A percentile compares a stretch with the other conserved stretches of the same genome.
Evolutionary conservation across 2,329 filamentous ascomycete genomes (phyloP).

Genomic region (Phialocephala subalpina): DNA sequence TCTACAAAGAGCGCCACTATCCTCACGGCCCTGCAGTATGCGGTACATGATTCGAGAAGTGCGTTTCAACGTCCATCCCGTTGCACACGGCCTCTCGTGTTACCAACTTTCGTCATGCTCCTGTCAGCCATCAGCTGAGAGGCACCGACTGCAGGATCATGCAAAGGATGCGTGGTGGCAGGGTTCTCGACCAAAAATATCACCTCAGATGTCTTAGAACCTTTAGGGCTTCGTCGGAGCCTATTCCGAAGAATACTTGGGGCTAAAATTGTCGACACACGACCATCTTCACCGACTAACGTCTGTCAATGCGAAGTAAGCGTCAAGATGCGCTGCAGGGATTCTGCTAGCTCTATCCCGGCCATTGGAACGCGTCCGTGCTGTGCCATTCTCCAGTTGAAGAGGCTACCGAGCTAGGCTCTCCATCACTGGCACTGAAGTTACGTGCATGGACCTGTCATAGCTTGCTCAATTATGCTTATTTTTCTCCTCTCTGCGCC

Average conservation of each 20-base stretch:
- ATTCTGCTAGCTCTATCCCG: neutral
- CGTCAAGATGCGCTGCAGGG: neutral
- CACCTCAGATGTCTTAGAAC: neutral
- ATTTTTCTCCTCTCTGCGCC: neutral
- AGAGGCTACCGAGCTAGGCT: neutral
- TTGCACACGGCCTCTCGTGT: neutral
- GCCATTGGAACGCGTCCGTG: neutral
- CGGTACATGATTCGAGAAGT: neutral
- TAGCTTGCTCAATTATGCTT: conserved; percentile 2
- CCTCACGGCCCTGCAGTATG: neutral
- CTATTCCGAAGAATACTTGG: neutral
- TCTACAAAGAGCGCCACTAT: neutral
- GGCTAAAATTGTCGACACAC: neutral
- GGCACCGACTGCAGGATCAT: neutral
- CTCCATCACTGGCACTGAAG: neutral
- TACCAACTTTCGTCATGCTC: neutral
- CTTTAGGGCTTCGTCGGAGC: neutral
- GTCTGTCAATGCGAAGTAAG: neutral
- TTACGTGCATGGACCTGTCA: neutral
- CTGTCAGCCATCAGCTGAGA: conserved; percentile 3
- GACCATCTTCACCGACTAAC: neutral
- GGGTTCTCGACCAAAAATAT: neutral
- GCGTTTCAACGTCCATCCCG: neutral
- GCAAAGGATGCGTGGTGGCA: neutral
- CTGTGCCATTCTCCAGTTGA: neutral